Conservation (phyloP, 768 basidiomycete species). For the Kwoniella mangroviensis region DNA sequence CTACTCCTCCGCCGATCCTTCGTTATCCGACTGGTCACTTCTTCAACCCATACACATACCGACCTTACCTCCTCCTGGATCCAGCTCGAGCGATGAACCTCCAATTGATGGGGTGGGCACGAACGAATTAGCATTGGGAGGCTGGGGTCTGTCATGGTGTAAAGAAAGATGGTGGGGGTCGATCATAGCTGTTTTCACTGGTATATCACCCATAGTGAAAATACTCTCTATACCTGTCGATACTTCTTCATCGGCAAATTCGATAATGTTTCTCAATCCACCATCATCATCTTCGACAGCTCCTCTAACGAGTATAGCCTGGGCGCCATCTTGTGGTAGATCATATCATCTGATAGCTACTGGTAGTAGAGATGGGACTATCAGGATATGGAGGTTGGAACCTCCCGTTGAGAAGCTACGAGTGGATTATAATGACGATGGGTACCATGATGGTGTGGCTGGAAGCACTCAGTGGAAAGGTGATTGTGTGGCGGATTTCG, state of each 20-base stretch:
- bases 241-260: slow-evolving; percentile 69
- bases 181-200: slow-evolving; percentile 76
- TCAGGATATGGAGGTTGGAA: slow-evolving; percentile 84
- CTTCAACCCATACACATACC: slow-evolving; percentile 50
- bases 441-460: slow-evolving; percentile 43
- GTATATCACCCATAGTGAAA: slow-evolving; percentile 74
- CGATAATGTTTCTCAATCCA: slow-evolving; percentile 71
- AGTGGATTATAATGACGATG: slow-evolving; percentile 32
- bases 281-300: slow-evolving; percentile 61
- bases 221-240: slow-evolving; percentile 60
- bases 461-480: slow-evolving; percentile 72
- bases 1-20: slow-evolving; percentile 67
- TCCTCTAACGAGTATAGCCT: slow-evolving; percentile 82
- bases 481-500: slow-evolving; percentile 74
- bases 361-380: slow-evolving; percentile 82
- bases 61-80: slow-evolving; percentile 35
- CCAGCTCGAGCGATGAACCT: slow-evolving; percentile 16
- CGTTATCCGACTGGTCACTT: slow-evolving; percentile 55
- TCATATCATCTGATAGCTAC: slow-evolving; percentile 94
- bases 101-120: slow-evolving; percentile 58
- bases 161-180: slow-evolving; percentile 96
- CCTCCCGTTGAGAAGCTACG: slow-evolving; percentile 59
- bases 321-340: slow-evolving; percentile 92
- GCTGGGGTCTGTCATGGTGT: slow-evolving; percentile 94
- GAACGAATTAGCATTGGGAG: slow-evolving; percentile 70